These are phyloP conservation scores for Fusarium tuaranense DNA, from an alignment of 2,329 filamentous ascomycete genomes.

Conservation along the genomic window DNA sequence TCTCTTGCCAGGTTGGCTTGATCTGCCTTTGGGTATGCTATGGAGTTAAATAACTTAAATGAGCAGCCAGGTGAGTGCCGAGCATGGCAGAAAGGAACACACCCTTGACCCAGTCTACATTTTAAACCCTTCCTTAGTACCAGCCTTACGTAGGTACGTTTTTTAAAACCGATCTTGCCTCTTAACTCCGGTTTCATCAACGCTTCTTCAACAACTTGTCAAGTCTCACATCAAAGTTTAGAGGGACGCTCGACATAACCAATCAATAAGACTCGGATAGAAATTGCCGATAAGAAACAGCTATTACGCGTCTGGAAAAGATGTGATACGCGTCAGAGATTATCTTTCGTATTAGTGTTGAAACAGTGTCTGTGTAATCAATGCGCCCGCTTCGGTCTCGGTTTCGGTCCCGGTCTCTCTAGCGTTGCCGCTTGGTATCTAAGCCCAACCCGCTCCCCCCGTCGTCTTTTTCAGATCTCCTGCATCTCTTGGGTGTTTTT, in stretches of 20 bases:
- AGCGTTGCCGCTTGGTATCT: background rate
- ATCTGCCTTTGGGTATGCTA: too few species aligned
- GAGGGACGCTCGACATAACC: background rate
- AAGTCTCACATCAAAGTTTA: background rate
- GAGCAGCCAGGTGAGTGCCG: background rate
- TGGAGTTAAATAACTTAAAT: background rate
- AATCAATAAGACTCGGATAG: background rate
- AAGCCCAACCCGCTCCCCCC: background rate
- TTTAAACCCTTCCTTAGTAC: too few species aligned
- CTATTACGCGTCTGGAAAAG: background rate
- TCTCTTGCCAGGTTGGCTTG: too few species aligned
- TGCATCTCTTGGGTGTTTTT: background rate
- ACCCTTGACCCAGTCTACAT: too few species aligned
- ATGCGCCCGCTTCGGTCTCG: conserved; percentile 1
- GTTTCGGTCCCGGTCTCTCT: conserved; percentile 2
- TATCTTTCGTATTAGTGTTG: background rate
- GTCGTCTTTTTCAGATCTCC: background rate
- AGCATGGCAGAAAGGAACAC: background rate
- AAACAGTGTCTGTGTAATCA: background rate
- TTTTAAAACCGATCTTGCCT: too few species aligned
- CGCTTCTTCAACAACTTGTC: background rate
- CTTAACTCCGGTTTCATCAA: background rate
- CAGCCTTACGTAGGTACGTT: too few species aligned
- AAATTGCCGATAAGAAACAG: background rate
- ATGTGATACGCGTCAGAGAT: background rate